These are phyloP conservation scores for Athelia sp. DNA, from an alignment of 1,284 basidiomycete genomes.

Conservation along the genomic window DNA sequence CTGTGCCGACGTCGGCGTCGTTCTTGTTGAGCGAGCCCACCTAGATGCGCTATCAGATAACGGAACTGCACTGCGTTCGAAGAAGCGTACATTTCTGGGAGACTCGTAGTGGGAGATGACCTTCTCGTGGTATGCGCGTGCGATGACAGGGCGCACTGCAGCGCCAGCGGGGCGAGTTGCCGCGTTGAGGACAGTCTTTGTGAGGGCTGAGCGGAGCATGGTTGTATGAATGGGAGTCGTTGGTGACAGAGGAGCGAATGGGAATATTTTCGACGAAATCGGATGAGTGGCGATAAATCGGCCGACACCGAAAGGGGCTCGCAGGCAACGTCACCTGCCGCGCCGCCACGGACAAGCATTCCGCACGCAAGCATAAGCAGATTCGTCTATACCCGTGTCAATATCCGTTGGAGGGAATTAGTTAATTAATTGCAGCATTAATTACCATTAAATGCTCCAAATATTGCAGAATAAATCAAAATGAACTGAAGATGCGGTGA, in stretches of 20 bases:
- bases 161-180: conserved; percentile 38
- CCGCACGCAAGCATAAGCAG: no score
- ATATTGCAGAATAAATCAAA: no score
- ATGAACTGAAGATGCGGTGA: no score
- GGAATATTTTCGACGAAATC: background rate
- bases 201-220: conserved; percentile 66
- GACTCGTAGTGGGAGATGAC: conserved; percentile 95
- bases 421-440: no score
- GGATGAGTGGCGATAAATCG: background rate
- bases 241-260: background rate
- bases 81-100: conserved; percentile 80
- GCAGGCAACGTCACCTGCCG: no score
- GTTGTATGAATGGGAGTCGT: conserved; percentile 26
- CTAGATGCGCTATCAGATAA: conserved; percentile 67
- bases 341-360: no score
- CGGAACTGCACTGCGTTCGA: conserved; percentile 22
- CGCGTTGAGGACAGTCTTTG: conserved; percentile 42
- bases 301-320: background rate
- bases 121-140: conserved; percentile 84
- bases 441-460: no score
- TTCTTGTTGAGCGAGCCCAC: conserved; percentile 94
- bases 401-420: no score
- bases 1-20: conserved; percentile 91
- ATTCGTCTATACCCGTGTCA: no score
- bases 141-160: conserved; percentile 41